These are phyloP conservation scores for Syncephalastrum contaminatum DNA, from an alignment of 371 early-diverging fungal genomes.

Conservation along the genomic window DNA sequence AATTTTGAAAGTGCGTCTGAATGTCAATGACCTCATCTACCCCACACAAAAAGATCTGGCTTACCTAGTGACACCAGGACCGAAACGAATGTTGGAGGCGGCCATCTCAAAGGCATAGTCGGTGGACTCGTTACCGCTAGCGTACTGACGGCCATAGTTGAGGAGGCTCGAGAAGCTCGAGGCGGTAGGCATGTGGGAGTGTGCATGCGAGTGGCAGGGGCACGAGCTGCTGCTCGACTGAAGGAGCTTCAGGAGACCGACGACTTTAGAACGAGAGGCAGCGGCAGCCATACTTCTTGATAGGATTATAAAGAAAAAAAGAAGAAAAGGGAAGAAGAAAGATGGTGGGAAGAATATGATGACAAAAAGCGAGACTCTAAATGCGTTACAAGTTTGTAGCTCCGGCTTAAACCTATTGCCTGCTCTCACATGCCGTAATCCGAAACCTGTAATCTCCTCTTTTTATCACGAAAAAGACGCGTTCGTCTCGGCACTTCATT, in stretches of 20 bases:
- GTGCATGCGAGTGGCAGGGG: slow-evolving; percentile 51
- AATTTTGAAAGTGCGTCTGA: background rate
- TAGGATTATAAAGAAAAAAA: no score
- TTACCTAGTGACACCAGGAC: slow-evolving; percentile 79
- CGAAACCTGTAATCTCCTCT: no score
- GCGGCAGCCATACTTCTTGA: slow-evolving; percentile 38
- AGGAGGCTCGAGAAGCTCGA: slow-evolving; percentile 38
- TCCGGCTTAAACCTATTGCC: no score
- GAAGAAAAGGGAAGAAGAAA: no score
- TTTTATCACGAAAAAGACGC: no score
- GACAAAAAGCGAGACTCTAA: no score
- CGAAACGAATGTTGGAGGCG: slow-evolving; percentile 86
- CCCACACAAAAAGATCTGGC: background rate
- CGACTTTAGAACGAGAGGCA: slow-evolving; percentile 50
- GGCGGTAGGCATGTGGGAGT: slow-evolving; percentile 22
- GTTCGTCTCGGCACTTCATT: no score
- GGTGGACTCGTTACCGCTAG: slow-evolving; percentile 43
- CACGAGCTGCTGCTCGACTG: slow-evolving; percentile 52
- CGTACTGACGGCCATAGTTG: slow-evolving; percentile 47
- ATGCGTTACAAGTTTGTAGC: no score
- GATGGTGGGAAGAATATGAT: no score
- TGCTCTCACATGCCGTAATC: no score
- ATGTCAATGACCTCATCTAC: no score
- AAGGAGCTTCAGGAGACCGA: slow-evolving; percentile 43
- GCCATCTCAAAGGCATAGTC: slow-evolving; percentile 93